Base-by-base conservation (phyloP, 2,329 filamentous ascomycete genomes). In the Neofusicoccum parvum region DNA sequence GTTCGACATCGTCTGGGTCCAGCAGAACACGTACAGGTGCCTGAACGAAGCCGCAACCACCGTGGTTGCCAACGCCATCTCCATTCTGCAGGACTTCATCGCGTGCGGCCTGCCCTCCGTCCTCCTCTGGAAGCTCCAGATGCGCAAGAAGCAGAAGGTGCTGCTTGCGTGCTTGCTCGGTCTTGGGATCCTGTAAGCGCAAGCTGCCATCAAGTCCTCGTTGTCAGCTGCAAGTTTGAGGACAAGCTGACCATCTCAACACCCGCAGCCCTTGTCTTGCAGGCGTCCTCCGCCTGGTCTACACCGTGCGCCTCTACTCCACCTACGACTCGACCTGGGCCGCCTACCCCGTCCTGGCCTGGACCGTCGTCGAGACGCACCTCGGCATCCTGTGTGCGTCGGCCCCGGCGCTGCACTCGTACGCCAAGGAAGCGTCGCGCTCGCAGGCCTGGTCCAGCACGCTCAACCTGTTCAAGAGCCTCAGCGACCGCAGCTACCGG, bases 141-240 rank as follows among this genome's bases (percentile, higher is more conserved):
- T 84, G 50, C 74, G 79, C 4, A 69, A 64, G 14, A 71, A 74
- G 23, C 81, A 84, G 69, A 83, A 81, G 70, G 64, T 81, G 20
- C 79, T 76, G 1, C 69, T 82, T 5, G 79, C 81, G 50, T 78
- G 80, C 50, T 75, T 83, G 69, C 75, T 80, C 74, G 80, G 72
- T 3, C 67, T 81, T 9, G 79, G 82, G 1, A 73, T 82, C 6
- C 72, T 83, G 75, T 80, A 65, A 70, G 71, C 27, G n/a, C 17
- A 23, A 3, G 2, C 15, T 27, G 27, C 27, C 27, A 32, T 7
- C 27, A 2, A 32, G 27, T 7, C 27, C 6, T 32, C 7, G 27
- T 32, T 32, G 27, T 32, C 27, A 32, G 27, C 3, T 32, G 27
- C 27, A 32, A 7, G 27, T 7, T 32, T 5, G 27, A 5, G 6